Conservation (phyloP, 2,329 filamentous ascomycete genomes). For the Alternaria viburni region DNA sequence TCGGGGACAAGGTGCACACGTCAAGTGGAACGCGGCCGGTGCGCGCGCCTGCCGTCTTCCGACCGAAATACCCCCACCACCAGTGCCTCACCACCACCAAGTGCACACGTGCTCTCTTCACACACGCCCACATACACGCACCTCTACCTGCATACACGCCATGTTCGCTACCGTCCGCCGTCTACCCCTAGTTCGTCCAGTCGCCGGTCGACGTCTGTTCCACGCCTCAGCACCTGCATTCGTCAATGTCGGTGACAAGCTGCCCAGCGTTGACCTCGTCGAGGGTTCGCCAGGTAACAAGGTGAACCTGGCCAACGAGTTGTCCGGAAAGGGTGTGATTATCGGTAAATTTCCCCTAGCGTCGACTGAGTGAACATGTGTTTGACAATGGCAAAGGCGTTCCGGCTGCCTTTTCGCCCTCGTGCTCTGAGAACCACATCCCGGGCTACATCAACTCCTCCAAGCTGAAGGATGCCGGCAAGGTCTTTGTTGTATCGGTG, state of each 20-base stretch:
- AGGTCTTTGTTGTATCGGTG: constrained; percentile 88
- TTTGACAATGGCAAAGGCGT: constrained; percentile 35
- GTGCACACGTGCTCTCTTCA: constrained; percentile 1
- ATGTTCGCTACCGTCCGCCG: constrained; percentile 39
- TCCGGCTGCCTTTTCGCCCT: constrained; percentile 58
- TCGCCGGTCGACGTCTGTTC: constrained; percentile 56
- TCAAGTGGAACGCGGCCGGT: background rate
- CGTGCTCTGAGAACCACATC: constrained; percentile 74
- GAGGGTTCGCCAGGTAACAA: constrained; percentile 91
- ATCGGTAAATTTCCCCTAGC: constrained; percentile 53
- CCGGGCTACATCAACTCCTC: constrained; percentile 85
- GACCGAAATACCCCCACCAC: background rate
- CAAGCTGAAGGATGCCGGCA: constrained; percentile 77
- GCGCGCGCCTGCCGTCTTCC: constrained; percentile 13
- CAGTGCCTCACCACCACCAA: constrained; percentile 11
- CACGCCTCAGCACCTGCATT: constrained; percentile 67
- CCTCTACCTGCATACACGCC: constrained; percentile 15
- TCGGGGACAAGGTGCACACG: background rate
- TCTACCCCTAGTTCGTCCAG: constrained; percentile 30
- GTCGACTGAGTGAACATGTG: constrained; percentile 6
- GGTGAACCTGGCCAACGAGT: constrained; percentile 82
- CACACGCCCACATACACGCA: constrained; percentile 1
- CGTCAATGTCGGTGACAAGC: constrained; percentile 78
- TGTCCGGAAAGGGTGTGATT: constrained; percentile 77
- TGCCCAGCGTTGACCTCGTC: constrained; percentile 79